A percentile compares a stretch with the other conserved stretches of the same genome.
These are phyloP conservation scores for Ganoderma lucidum DNA, from an alignment of 1,284 basidiomycete species.

Conservation along the genomic window DNA sequence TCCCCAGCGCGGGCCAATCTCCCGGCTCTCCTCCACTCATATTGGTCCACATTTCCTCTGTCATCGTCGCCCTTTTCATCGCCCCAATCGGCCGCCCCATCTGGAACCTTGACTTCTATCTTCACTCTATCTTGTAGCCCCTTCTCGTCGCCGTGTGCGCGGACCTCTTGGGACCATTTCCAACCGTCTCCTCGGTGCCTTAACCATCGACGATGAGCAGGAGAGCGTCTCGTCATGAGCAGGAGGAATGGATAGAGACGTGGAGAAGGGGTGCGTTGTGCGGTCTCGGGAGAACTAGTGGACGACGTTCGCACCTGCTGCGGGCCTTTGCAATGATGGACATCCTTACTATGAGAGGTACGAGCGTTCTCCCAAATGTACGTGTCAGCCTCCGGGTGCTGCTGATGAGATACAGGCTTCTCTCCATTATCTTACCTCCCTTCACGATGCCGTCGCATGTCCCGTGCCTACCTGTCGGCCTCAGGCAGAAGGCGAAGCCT, in stretches of 20 bases:
- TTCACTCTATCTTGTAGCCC: conserved; percentile 11
- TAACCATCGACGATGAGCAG: neutral
- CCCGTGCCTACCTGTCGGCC: neutral
- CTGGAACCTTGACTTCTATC: conserved; percentile 9
- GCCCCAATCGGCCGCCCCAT: neutral
- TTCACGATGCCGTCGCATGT: neutral
- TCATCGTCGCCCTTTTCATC: neutral
- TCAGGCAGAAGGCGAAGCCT: neutral
- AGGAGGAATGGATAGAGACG: neutral
- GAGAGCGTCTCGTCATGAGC: neutral
- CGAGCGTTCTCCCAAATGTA: neutral
- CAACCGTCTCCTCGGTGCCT: neutral
- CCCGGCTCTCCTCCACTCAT: conserved; percentile 1
- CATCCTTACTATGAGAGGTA: neutral
- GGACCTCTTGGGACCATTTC: neutral
- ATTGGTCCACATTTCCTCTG: neutral
- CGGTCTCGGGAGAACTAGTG: neutral
- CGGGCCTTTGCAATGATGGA: neutral
- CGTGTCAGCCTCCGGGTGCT: neutral
- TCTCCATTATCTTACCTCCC: neutral
- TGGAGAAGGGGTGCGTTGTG: neutral
- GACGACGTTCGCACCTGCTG: neutral
- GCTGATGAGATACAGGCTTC: neutral
- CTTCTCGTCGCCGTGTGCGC: neutral
- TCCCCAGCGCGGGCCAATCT: neutral